phyloP scores from a whole-genome alignment of 2,329 filamentous ascomycete genomes.

The Lizonia empirigonia region DNA sequence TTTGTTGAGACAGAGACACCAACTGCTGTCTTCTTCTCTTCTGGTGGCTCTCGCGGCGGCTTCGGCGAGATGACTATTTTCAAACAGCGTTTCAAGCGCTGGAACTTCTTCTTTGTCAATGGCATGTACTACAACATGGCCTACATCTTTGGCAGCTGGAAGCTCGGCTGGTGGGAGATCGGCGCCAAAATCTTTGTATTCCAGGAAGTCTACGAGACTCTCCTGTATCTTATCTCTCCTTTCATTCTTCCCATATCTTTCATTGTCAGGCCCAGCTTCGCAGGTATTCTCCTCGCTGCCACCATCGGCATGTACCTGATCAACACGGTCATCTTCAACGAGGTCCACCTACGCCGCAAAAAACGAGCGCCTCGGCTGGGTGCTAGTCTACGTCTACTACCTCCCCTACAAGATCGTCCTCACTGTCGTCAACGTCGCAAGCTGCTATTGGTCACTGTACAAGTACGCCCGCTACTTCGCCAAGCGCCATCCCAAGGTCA shows the following conservation, averaged over 20 bases:
- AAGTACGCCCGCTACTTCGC: constrained; percentile 57
- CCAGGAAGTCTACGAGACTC: constrained; percentile 56
- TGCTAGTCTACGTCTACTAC: constrained; percentile 51
- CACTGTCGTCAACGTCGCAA: constrained; percentile 52
- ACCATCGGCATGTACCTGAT: constrained; percentile 52
- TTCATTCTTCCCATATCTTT: constrained; percentile 56
- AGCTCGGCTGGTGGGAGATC: constrained; percentile 57
- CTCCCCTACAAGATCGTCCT: constrained; percentile 54
- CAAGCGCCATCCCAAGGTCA: constrained; percentile 55
- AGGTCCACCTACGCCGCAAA: constrained; percentile 55
- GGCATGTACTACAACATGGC: constrained; percentile 56
- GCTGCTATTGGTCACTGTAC: constrained; percentile 47
- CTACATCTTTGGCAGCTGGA: constrained; percentile 56
- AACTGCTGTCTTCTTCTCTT: constrained; percentile 50
- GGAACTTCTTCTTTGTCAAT: constrained; percentile 61
- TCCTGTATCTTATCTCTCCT: constrained; percentile 54
- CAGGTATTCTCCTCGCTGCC: constrained; percentile 46
- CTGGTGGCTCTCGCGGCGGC: constrained; percentile 52
- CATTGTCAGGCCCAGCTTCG: constrained; percentile 51
- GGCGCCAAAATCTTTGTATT: constrained; percentile 58
- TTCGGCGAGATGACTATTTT: constrained; percentile 62
- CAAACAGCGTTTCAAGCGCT: constrained; percentile 57
- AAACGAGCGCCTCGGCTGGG: constrained; percentile 51
- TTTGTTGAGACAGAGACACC: constrained; percentile 60
- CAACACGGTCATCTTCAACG: constrained; percentile 56